Evolutionary conservation across 2,329 filamentous ascomycete species (phyloP), one percentile per base, ranked within the genome.

Genomic region (Lasiodiplodia gonubiensis): DNA sequence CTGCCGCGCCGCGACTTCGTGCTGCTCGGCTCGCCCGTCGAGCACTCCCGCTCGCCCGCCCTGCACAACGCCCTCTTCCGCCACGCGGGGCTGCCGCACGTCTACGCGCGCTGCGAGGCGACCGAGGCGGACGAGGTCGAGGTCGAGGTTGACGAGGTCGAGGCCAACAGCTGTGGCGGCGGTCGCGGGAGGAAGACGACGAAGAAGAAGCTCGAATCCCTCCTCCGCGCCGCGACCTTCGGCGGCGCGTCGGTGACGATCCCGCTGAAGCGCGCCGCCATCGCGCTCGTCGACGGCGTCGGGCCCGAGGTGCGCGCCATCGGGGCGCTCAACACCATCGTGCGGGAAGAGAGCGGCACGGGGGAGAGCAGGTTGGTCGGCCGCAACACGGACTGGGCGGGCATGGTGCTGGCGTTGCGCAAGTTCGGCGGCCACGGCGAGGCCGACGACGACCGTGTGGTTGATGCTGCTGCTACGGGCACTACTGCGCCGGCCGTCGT

Each of bases 191-290:
- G n/a, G n/a, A n/a, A n/a, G n/a, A n/a, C n/a, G 27, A 30, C 27
- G 27, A 30, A 3, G 27, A 30, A 30, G 27, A 30, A 82, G 6
- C 82, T 97, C 3, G 81, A 83, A 70, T 81, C 86, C 2, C 80
- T 92, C 60, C 89, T 99, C 68, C 87, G 86, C 8, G 81, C 88
- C 0, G 82, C 89, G 1, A 85, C 90, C 71, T 99, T 99, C 75
- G 95, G 95, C 8, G 95, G 95, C 68, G 94, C 92, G 3, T 97
- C 93, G 2, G 93, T 99, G 54, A 99, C 95, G 0, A 98, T 99
- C 60, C 95, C 95, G 0, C 84, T 99, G 66, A 99, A 99, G 81
- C 83, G 94, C 35, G 92, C 68, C 93, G 96, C 81, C 84, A 86
- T 0, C 80, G 94, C 27, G 27, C 27, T 30, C 5, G 83, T 99